Base-by-base conservation (phyloP, 371 early-diverging fungal genomes). In the Paraphysoderma sedebokerense region DNA sequence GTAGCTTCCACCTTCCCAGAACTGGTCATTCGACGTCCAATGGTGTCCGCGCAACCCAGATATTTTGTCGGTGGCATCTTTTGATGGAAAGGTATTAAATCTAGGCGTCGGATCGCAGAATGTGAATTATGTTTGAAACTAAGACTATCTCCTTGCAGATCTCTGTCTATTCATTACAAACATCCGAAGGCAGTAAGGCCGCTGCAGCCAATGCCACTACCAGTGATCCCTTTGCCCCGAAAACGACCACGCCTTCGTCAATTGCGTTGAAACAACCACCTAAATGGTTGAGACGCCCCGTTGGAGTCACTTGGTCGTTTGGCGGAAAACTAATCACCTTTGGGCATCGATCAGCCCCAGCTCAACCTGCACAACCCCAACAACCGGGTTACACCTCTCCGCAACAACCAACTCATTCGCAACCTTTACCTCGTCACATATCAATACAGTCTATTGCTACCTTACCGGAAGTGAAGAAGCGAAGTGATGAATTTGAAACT, bases 21-120 rank as follows among this genome's bases (percentile, higher is more conserved):
- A 88, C 63, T 90, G 91, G 89, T 67, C 82, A 13, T 89, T 89
- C 62, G 85, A 92, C 53, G 87, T 82, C 22, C 85, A 85, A 53
- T 92, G 91, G 89, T 89, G 85, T 57, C 80, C 85, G 38, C 63
- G 78, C 29, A 91, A 95, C 59, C 96, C 96, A 4, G 87, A 91
- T 51, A 60, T 87, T 33, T 61, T 89, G 37, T 76, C 79, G 26
- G 74, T 83, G 33, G 77, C 89, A 5, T 85, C 87, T 1, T 90
- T 84, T 52, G 92, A 91, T 64, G 91, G 89, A 19, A 71, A 75
- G 57, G 79, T 85, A 68, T 27, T 17, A 17, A 15, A 37, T 39
- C 12, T 15, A n/a, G n/a, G n/a, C n/a, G n/a, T n/a, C n/a, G 42
- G 42, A 13, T 42, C 42, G 13, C 12, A 4, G 6, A 38, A 8